Base-by-base conservation (phyloP, 2,329 filamentous ascomycete species). In the Xylaria sp. region DNA sequence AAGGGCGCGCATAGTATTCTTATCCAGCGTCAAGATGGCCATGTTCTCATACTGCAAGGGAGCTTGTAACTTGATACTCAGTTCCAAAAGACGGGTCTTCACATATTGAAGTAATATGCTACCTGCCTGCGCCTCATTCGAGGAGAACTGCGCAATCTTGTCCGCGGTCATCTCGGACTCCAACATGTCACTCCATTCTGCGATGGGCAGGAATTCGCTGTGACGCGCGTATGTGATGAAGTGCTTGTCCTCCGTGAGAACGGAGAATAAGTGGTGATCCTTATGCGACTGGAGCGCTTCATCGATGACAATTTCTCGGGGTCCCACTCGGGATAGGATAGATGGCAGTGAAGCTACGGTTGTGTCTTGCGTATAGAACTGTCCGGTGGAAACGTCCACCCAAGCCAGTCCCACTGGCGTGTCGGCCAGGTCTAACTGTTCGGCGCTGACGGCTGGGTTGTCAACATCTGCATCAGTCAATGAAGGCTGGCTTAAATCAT, bases 351-450 rank as follows among this genome's bases (percentile, higher is more conserved):
- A 86, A 54, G 83, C 78, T 6, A 92, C 75, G 18, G 87, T 86
- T 0, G 89, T 87, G 16, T 79, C 79, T 70, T 97, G 92, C 0
- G 92, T 96, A 69, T 87, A 91, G 75, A 99, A 99, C 68, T 93
- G 90, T 11, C 94, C 94, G 2, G 94, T 99, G 7, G 94, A 97
- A 30, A 97, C 77, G 74, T 99, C 94, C 52, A 97, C 79, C 94
- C 94, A 99, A 47, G 94, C 90, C 54, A 99, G 78, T 2, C 94
- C 94, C 55, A 80, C 64, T 11, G 70, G 59, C 47, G 68, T 61
- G 59, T 67, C 57, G 51, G 58, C 52, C 19, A 64, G 50, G 57
- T 50, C 57, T 16, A 47, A 35, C 19, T 55, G 59, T 42, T 56
- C 51, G 16, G 39, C 49, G 4, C 18, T 23, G 18, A 13, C 55